Base-by-base conservation (phyloP, 2,329 filamentous ascomycete genomes). In the Lithohypha guttulata region DNA sequence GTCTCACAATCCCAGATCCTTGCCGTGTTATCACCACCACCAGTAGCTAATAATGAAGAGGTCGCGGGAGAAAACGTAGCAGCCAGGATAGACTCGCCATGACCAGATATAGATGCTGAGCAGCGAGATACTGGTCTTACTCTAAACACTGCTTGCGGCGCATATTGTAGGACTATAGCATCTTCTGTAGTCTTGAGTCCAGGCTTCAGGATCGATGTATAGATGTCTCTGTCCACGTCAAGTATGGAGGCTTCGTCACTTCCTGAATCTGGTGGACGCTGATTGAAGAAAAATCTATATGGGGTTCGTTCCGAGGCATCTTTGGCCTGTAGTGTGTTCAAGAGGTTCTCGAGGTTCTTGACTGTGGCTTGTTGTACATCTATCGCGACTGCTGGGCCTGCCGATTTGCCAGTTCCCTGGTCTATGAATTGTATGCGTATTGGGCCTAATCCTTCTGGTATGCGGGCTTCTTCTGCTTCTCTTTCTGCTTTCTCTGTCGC, bases 1-100 rank as follows among this genome's bases (percentile, higher is more conserved):
- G 86, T 95, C 53, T 95, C 84, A 34, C 85, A 87, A 54, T 98
- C 87, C 85, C 85, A 95, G 64, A 96, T 80, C 41, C 89, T 70
- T 0, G 87, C 89, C 1, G 87, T 95, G 51, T 81, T 81, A 55
- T 98, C 91, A 32, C 91, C 91, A 45, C 81, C 85, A 1, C 89
- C 91, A 1, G 84, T 94, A 0, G 86, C 87, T 59, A 95, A 72
- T 42, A 79, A 72, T 8, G 77, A 77, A 18, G 83, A 89, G 5
- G 74, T 77, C 25, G 74, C 72, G 0, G 89, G 89, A 1, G 83
- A 91, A 60, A 95, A 96, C 26, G 87, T 78, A 2, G 83, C 80
- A 20, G 83, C 75, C 15, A 96, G 69, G 51, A 96, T 96, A 2
- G 87, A 79, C 59, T 94, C 83, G 26, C 86, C 87, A 60, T 98